Evolutionary conservation across 148 eudicot species (phyloP), one percentile per base, ranked within the genome.

Genomic region (Cornus florida): DNA sequence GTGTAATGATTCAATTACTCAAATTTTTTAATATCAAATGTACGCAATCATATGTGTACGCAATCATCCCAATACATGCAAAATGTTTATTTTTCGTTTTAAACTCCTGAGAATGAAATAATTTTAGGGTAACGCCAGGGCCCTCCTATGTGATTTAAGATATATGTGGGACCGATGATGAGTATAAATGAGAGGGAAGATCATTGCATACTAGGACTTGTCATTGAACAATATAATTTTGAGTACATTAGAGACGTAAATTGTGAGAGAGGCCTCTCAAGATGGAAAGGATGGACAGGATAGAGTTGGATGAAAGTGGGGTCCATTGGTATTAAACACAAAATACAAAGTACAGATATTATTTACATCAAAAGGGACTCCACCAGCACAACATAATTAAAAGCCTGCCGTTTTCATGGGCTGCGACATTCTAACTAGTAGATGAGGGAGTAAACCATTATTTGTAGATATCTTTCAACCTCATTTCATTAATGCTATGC

Each of bases 391-490:
- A 69, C 73, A 9, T 28, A 62, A 62, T 70, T 50, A 62, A 71
- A 79, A 23, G 28, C 11, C 75, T 38, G 43, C 39, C 43, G 62
- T 48, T 71, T 46, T 72, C 76, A 72, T 19, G 43, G 67, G 39
- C 16, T 53, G 76, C 24, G 81, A 72, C 81, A 46, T 79, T 66
- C 81, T 65, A 72, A 65, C 24, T 0, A 68, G 32, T 35, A 16
- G 77, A 35, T 38, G 39, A 62, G 69, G 38, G 22, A 35, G n/a
- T 12, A 28, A 0, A 0, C 28, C 50, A 22, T 10, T 22, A 6
- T 75, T n/a, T 22, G 67, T n/a, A 19, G 76, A 32, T 74, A 74
- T 33, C 13, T 19, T 31, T 62, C 69, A 75, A 38, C 69, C n/a
- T 62, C 56, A 74, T 19, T 33, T 64, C 77, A 74, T 74, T 59